A percentile compares a stretch with the other conserved stretches of the same genome.
These are phyloP conservation scores for Ophiostoma piceae DNA, from an alignment of 2,329 filamentous ascomycete species.

Conservation along the genomic window DNA sequence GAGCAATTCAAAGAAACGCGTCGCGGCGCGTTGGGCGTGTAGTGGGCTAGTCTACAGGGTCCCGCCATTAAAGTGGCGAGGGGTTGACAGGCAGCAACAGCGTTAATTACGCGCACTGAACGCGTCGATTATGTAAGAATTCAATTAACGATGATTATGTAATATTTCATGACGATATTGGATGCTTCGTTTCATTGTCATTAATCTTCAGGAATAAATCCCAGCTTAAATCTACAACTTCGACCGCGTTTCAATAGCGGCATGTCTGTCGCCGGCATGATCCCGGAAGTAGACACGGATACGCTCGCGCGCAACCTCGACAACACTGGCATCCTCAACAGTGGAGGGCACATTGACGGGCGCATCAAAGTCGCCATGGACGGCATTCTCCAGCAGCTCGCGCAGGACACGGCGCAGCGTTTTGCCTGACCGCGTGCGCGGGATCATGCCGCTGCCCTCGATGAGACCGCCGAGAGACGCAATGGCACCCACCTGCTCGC, in stretches of 20 bases:
- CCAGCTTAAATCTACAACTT: slow-evolving; percentile 43
- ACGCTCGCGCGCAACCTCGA: slow-evolving; percentile 66
- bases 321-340: slow-evolving; percentile 71
- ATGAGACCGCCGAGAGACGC: slow-evolving; percentile 81
- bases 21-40: slow-evolving; percentile 7
- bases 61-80: background rate
- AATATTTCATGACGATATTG: no score
- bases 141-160: background rate
- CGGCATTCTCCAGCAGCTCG: slow-evolving; percentile 78
- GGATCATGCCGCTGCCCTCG: slow-evolving; percentile 79
- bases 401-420: slow-evolving; percentile 75
- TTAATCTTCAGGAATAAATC: background rate
- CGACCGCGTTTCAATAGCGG: slow-evolving; percentile 43
- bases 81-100: background rate
- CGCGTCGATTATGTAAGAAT: background rate
- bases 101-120: background rate
- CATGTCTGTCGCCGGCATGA: slow-evolving; percentile 33
- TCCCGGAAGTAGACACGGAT: slow-evolving; percentile 69
- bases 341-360: slow-evolving; percentile 73
- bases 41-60: background rate
- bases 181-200: no score
- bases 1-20: slow-evolving; percentile 2
- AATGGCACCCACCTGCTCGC: slow-evolving; percentile 79
- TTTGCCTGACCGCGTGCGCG: slow-evolving; percentile 89
- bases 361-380: slow-evolving; percentile 66